A percentile compares a stretch with the other conserved stretches of the same genome.
Evolutionary conservation across 371 early-diverging fungal species (phyloP).

Genomic region (Haplosporangium sp.): DNA sequence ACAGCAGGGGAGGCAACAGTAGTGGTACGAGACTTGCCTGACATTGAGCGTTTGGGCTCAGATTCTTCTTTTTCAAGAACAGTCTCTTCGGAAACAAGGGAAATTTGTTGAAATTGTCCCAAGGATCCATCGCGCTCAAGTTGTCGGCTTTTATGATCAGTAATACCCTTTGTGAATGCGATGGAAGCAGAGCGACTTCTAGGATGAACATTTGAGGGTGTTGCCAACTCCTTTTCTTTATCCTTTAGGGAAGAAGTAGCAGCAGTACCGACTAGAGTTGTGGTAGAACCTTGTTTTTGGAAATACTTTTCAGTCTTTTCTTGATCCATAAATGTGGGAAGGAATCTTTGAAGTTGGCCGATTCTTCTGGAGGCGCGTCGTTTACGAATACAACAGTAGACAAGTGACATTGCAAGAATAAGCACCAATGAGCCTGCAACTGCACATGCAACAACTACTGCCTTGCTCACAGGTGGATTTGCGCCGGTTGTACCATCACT

Average conservation of each 20-base stretch:
- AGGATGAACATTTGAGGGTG: constrained; percentile 37
- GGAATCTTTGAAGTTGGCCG: constrained; percentile 46
- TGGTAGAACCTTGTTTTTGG: constrained; percentile 26
- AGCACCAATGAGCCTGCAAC: constrained; percentile 29
- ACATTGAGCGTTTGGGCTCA: constrained; percentile 18
- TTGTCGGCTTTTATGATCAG: constrained; percentile 41
- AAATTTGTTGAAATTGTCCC: constrained; percentile 55
- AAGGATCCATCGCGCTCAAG: constrained; percentile 45
- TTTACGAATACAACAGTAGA: constrained; percentile 42
- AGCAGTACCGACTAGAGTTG: constrained; percentile 20
- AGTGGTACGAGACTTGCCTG: constrained; percentile 10
- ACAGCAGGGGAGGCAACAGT: constrained; percentile 26
- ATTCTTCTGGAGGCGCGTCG: constrained; percentile 46
- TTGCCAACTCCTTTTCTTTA: constrained; percentile 15
- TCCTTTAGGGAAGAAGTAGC: background rate
- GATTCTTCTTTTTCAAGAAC: constrained; percentile 20
- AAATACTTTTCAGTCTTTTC: constrained; percentile 52
- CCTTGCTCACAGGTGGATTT: background rate
- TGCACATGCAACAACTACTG: constrained; percentile 18
- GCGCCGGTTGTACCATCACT: constrained; percentile 1
- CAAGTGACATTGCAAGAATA: constrained; percentile 23
- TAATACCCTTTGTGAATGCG: constrained; percentile 40
- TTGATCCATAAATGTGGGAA: constrained; percentile 53
- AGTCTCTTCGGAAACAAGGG: constrained; percentile 31
- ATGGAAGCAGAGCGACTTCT: constrained; percentile 41